Percentiles rank a stretch among this genome's conserved stretches.
Evolutionary conservation across 2,329 filamentous ascomycete species (phyloP).

Genomic region (Verticillium nubilum): DNA sequence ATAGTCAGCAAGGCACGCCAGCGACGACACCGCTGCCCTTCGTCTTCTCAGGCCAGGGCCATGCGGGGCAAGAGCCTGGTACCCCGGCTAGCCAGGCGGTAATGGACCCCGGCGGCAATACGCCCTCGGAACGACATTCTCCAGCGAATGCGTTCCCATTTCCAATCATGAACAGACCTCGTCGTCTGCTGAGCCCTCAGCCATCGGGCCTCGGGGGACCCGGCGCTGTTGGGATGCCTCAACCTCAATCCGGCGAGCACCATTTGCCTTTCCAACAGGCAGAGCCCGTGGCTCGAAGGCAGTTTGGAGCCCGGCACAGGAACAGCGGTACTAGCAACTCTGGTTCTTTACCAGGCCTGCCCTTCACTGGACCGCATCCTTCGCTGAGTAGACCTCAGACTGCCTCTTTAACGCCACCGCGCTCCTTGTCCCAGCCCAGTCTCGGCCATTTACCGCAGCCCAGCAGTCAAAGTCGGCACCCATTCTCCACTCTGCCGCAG

Average conservation of each 20-base stretch:
- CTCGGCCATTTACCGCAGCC: constrained; percentile 17
- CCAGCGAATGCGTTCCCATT: constrained; percentile 24
- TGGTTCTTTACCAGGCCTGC: background rate
- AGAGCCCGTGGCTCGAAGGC: background rate
- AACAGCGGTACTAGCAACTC: background rate
- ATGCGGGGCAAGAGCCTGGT: constrained; percentile 24
- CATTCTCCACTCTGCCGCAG: constrained; percentile 8
- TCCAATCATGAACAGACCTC: constrained; percentile 20
- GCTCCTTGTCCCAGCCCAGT: constrained; percentile 30
- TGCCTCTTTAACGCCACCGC: constrained; percentile 20
- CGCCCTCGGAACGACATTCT: constrained; percentile 25
- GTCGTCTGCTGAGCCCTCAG: constrained; percentile 9
- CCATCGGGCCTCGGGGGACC: background rate
- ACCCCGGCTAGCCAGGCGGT: constrained; percentile 21
- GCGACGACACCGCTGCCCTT: constrained; percentile 8
- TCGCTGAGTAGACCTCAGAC: constrained; percentile 12
- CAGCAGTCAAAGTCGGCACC: background rate
- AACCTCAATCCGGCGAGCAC: background rate
- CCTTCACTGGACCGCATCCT: constrained; percentile 7
- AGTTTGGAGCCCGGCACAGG: background rate
- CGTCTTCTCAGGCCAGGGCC: constrained; percentile 17
- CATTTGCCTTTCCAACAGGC: background rate
- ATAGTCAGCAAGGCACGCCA: constrained; percentile 15
- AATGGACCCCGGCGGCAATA: constrained; percentile 19
- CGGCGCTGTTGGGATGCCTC: background rate